Evolutionary conservation across 2,329 filamentous ascomycete species (phyloP).

Genomic region (Penicillium sp.): DNA sequence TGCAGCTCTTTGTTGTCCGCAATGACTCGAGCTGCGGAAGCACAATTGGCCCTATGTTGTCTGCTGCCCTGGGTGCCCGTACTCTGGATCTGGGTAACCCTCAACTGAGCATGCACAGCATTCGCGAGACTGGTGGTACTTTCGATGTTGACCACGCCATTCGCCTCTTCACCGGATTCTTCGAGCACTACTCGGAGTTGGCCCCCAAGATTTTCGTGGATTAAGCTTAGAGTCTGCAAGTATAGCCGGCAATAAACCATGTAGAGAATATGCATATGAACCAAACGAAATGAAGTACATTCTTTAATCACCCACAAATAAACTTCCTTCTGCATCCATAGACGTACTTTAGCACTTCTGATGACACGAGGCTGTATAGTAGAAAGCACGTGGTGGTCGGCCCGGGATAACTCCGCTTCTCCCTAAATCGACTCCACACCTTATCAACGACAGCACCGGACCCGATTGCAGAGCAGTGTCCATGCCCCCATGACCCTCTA

Average conservation of each 20-base stretch:
- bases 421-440: slow-evolving; percentile 10
- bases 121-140: slow-evolving; percentile 86
- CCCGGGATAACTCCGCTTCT: slow-evolving; percentile 19
- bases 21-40: slow-evolving; percentile 94
- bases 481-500: slow-evolving; percentile 48
- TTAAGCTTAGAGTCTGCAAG: slow-evolving; percentile 39
- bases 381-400: slow-evolving; percentile 14
- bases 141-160: slow-evolving; percentile 86
- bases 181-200: slow-evolving; percentile 77
- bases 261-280: background rate
- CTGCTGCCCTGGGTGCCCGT: slow-evolving; percentile 78
- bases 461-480: slow-evolving; percentile 23
- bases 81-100: slow-evolving; percentile 93
- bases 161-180: slow-evolving; percentile 84
- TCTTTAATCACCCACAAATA: background rate
- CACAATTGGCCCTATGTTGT: slow-evolving; percentile 97
- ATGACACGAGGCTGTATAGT: background rate
- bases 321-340: background rate
- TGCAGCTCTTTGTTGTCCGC: slow-evolving; percentile 93
- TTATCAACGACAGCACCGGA: slow-evolving; percentile 7
- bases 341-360: background rate
- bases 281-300: background rate
- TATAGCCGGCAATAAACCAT: background rate
- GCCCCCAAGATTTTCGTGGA: slow-evolving; percentile 84
- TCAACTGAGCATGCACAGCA: slow-evolving; percentile 95